Base-by-base conservation (phyloP, 2,329 filamentous ascomycete species). In the Ophiostoma ips region DNA sequence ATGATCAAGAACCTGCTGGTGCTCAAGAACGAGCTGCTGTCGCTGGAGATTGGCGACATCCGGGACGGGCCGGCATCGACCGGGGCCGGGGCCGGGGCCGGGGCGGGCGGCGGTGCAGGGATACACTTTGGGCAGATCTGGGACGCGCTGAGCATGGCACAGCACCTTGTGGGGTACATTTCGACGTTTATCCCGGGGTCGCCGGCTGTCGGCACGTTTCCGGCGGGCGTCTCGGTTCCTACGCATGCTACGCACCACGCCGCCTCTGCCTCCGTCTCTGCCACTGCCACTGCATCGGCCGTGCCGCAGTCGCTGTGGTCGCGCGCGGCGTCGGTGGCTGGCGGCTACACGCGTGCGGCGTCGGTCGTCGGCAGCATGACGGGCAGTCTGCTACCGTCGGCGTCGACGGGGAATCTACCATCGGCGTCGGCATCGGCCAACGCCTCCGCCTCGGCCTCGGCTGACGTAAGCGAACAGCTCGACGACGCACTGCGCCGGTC, bases 1-100 rank as follows among this genome's bases (percentile, higher is more conserved):
- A 81, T 95, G 60, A 83, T 98, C 59, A 92, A 90, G 58, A 95
- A 98, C 62, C 75, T 98, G 2, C 82, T 98, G 46, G 83, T 95
- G 46, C 77, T 98, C 48, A 96, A 96, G 66, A 94, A 95, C 62
- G 87, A 95, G 63, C 84, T 98, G 48, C 81, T 98, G 24, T 89
- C 89, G 10, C 88, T 98, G 54, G 92, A 98, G 67, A 95, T 98
- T 57, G 89, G 77, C 48, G 77, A 81, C 56, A 73, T 79, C 15
- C 69, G 77, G 52, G 74, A 73, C 50, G 52, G 50, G 36, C 38
- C 35, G 13, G 38, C 48, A 33, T n/a, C n/a, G n/a, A n/a, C n/a
- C n/a, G 40, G 34, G 12, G 34, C 19, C 16, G 19, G 30, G 15
- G 36, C 21, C 5, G 46, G 16, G 19, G 13, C 6, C 15, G 15